Evolutionary conservation across 768 basidiomycete genomes (phyloP).

Genomic region (Boletus rubropictus): DNA sequence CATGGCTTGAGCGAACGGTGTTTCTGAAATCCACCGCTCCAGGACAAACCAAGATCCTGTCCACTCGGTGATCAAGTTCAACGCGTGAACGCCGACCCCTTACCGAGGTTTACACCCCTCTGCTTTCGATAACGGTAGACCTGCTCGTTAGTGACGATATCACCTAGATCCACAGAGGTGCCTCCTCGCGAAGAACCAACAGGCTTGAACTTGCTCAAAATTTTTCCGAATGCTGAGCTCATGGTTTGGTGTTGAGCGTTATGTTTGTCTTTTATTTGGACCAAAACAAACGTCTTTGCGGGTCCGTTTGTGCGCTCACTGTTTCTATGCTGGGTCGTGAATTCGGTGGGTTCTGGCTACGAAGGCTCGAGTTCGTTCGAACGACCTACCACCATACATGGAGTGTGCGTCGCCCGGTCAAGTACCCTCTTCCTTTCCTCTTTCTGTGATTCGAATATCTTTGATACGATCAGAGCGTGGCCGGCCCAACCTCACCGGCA

Average conservation of each 20-base stretch:
- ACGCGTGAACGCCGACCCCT: slow-evolving; percentile 5
- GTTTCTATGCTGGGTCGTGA: not conserved
- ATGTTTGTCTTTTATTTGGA: slow-evolving; percentile 14
- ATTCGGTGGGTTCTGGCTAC: not conserved
- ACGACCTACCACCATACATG: not conserved
- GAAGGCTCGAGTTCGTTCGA: not conserved
- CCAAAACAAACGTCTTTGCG: slow-evolving; percentile 5
- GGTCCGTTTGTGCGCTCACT: not conserved
- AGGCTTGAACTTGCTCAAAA: slow-evolving; percentile 18
- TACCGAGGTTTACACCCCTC: slow-evolving; percentile 78
- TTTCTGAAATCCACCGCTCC: slow-evolving; percentile 67
- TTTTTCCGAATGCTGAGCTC: slow-evolving; percentile 8
- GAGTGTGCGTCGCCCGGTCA: not conserved
- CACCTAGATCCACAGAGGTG: slow-evolving; percentile 5
- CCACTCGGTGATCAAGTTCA: slow-evolving; percentile 7
- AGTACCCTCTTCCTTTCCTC: not conserved
- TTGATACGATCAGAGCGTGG: slow-evolving; percentile 5
- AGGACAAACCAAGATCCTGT: slow-evolving; percentile 75
- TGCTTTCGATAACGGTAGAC: slow-evolving; percentile 63
- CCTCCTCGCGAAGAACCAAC: not conserved
- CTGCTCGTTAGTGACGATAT: slow-evolving; percentile 7
- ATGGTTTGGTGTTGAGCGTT: slow-evolving; percentile 1
- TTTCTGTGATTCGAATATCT: not conserved
- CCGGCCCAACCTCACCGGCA: not conserved
- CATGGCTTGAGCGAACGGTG: slow-evolving; percentile 50